phyloP scores from a whole-genome alignment of 2,329 filamentous ascomycete genomes.

The Fusarium papillatum region DNA sequence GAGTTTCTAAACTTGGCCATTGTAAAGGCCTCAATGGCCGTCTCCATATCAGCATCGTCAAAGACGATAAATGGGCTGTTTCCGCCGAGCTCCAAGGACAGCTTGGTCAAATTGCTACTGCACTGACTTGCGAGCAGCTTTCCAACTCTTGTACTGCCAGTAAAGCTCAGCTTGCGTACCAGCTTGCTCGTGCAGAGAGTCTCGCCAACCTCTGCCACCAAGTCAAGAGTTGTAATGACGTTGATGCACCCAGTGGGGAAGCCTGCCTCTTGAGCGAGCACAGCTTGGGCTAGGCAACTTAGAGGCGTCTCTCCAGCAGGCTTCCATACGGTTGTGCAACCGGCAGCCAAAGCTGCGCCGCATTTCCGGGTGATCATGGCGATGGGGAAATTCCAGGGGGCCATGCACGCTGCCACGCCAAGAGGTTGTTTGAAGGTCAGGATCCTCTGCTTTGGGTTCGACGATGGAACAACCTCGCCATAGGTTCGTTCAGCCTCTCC shows the following conservation, averaged over 20 bases:
- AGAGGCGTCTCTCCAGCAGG: neutral
- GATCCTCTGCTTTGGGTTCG: neutral
- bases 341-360: neutral
- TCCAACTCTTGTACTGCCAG: neutral
- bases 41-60: neutral
- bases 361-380: neutral
- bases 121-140: neutral
- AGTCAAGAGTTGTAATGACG: slow-evolving; percentile 3
- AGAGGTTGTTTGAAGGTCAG: neutral
- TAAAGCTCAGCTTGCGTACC: slow-evolving; percentile 15
- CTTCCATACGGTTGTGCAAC: neutral
- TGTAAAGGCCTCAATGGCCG: neutral
- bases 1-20: neutral
- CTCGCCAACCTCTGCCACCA: neutral
- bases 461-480: neutral
- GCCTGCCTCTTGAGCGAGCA: neutral
- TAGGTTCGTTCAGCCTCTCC: neutral
- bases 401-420: neutral
- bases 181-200: neutral
- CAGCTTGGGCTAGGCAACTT: neutral
- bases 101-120: neutral
- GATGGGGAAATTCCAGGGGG: neutral
- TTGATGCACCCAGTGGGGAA: slow-evolving; percentile 9
- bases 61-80: neutral
- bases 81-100: neutral